Evolutionary conservation across 257 asterid species (phyloP), one percentile per base, ranked within the genome.

Genomic region (Lycium ferocissimum): DNA sequence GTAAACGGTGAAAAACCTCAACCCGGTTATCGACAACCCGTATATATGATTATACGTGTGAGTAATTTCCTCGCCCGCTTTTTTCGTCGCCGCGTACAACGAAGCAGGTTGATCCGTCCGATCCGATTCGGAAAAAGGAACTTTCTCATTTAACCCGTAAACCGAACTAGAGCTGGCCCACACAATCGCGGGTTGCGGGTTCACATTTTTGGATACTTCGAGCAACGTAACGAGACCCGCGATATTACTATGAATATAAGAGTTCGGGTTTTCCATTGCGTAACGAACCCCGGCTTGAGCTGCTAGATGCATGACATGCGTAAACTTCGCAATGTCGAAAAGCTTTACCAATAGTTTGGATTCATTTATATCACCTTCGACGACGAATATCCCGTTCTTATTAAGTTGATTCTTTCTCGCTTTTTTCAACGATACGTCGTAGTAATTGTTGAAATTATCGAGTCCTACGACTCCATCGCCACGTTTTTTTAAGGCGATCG

Each of bases 161-260:
- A 94, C 98, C 3, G 98, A 94, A 87, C 98, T 94, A 45, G 98
- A 94, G 82, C 98, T 94, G 4, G 98, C 98, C 98, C 98, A 94
- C 1, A 92, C 95, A 40, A 94, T 14, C 0, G 95, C 85, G 15
- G 98, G 98, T 66, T 94, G 98, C 2, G 90, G 92, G 58, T 86
- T 78, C 12, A 93, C 94, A 18, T 0, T 80, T 59, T 93, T 94
- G 84, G 91, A 94, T 5, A 90, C 92, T 81, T 94, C 98, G 0
- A 94, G 86, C 7, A 94, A 92, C 13, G 92, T 90, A n/a, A 94
- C 98, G 2, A 93, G 90, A 0, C 95, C 98, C n/a, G 95, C 97
- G 37, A 94, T 90, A 37, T 94, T 94, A 72, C 97, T 93, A 70
- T 93, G 97, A 2, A 94, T 87, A 61, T 94, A 94, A 0, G 97